Evolutionary conservation across 2,329 filamentous ascomycete species (phyloP).

Genomic region (Orbilia brochopaga): DNA sequence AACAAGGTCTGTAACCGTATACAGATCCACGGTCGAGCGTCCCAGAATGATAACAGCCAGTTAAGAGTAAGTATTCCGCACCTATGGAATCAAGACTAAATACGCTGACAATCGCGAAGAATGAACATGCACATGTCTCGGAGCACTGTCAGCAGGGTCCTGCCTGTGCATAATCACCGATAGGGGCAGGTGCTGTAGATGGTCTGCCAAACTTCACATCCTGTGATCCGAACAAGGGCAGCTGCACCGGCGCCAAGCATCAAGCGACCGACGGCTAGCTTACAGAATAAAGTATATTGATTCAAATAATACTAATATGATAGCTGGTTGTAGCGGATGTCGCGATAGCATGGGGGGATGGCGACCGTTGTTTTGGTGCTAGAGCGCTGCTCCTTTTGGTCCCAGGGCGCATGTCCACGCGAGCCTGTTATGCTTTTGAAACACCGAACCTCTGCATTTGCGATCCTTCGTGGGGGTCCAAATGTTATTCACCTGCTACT

Average conservation of each 20-base stretch:
- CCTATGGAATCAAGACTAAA: background rate
- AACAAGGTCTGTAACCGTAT: slow-evolving; percentile 7
- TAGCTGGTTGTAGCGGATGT: slow-evolving; percentile 43
- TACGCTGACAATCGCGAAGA: background rate
- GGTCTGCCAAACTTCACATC: background rate
- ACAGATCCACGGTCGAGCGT: background rate
- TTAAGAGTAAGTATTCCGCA: background rate
- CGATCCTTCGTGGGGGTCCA: no score
- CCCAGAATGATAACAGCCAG: background rate
- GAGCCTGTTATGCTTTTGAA: no score
- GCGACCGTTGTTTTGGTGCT: slow-evolving; percentile 4
- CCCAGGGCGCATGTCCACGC: background rate
- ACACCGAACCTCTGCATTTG: no score
- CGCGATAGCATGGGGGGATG: slow-evolving; percentile 46
- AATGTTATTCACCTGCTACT: no score
- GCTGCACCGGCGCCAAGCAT: slow-evolving; percentile 2
- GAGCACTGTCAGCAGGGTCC: background rate
- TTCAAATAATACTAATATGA: no score
- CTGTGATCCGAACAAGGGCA: background rate
- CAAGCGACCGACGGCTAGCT: slow-evolving; percentile 7
- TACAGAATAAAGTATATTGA: no score
- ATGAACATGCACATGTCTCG: background rate
- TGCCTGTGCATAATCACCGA: background rate
- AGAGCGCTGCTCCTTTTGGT: background rate
- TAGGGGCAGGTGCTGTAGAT: background rate